Evolutionary conservation across 2,329 filamentous ascomycete species (phyloP), one percentile per base, ranked within the genome.

Genomic region (Diplodia intermedia): DNA sequence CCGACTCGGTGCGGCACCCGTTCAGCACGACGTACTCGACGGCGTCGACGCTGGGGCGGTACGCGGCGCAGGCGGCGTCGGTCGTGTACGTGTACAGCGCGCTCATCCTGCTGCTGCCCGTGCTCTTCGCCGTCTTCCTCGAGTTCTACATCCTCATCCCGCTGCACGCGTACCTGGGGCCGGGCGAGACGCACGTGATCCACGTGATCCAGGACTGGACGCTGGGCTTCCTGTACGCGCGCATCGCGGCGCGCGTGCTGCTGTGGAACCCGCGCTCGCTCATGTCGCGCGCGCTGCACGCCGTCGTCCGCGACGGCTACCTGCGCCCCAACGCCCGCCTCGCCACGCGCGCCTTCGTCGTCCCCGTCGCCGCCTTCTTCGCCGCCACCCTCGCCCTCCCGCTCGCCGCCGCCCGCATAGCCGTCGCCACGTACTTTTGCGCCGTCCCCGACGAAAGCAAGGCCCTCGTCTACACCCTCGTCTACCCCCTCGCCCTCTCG

Each of bases 201-300:
- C 91, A 96, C 70, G 85, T 98, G 70, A 90, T 98, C 52, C 94
- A 98, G 76, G 90, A 94, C 68, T 99, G 94, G 93, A 97, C 94
- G 0, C 84, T 99, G 1, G 95, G 95, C 4, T 86, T 99, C 26
- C 85, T 99, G 3, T 97, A 97, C 78, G 86, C 96, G 36, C 94
- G 97, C 71, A 88, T 98, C 73, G 87, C 87, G 0, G 86, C 88
- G 18, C 89, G 91, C 49, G 81, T 93, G 73, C 84, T 93, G 31
- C 83, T 90, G 14, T 86, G 90, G 74, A 86, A 92, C 70, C 87
- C 88, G 9, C 85, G 88, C 11, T 90, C 90, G 11, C 89, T 91
- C 4, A 86, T 91, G 0, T 90, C 93, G 0, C 85, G 88, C 62
- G 92, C 93, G 0, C 86, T 97, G 18, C 87, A 88, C 1, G 90